Conservation (phyloP, 257 asterid genomes). For the Solanum etuberosum region DNA sequence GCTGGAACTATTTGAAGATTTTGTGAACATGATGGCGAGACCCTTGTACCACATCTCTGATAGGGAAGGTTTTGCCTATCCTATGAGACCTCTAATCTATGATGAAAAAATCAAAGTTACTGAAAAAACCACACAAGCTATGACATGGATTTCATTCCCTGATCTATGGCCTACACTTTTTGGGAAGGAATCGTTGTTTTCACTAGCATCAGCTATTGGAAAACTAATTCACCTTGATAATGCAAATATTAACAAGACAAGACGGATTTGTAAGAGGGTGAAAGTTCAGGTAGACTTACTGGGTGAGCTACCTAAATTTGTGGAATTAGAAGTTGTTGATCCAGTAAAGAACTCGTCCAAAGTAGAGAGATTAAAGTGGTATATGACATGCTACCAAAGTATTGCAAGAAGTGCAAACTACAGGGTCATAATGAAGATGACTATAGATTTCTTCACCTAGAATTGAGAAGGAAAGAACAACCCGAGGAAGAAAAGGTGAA, state of each 20-base stretch:
- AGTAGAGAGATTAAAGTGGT: not conserved
- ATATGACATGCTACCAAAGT: not conserved
- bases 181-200: not conserved
- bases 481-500: not conserved
- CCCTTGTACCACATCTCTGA: not conserved
- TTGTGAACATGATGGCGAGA: no score
- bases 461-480: not conserved
- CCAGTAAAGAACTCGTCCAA: not conserved
- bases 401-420: not conserved
- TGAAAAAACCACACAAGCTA: not conserved
- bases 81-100: not conserved
- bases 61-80: not conserved
- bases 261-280: not conserved
- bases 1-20: no score
- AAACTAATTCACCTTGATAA: not conserved
- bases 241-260: not conserved
- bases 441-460: not conserved
- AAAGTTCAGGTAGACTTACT: no score
- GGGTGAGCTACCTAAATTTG: not conserved
- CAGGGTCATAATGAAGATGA: not conserved
- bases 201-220: not conserved
- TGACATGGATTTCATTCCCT: not conserved
- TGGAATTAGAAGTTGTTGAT: not conserved
- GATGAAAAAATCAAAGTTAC: not conserved
- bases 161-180: not conserved